Base-by-base conservation (phyloP, 2,329 filamentous ascomycete genomes). In the Sporothrix protearum region DNA sequence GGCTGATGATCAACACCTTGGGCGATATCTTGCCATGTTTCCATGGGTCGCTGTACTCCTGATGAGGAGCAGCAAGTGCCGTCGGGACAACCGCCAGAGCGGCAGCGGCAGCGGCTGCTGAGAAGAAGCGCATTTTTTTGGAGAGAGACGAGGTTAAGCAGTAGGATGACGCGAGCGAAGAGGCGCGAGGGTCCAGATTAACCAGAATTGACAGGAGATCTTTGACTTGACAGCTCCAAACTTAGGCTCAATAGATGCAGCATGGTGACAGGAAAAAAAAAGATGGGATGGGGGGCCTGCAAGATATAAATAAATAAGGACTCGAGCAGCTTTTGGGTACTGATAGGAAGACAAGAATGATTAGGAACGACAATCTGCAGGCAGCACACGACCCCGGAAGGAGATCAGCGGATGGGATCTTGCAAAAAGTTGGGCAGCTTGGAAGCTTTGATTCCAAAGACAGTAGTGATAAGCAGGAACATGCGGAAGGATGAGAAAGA, bases 1-100 rank as follows among this genome's bases (percentile, higher is more conserved):
- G 87, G 74, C 84, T 87, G 73, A 91, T 82, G 72, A 90, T 87
- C 77, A 90, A 84, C 64, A 90, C 82, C 75, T 89, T 90, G 10
- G 88, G 88, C 30, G 83, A 78, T 71, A 88, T 80, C 74, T 76
- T 79, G 71, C 47, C 71, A 14, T 53, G 45, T 19, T 19, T 36
- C 28, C 49, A 39, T n/a, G 61, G 30, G 12, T 4, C 22, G 49
- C 3, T 19, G 51, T 33, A 28, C 14, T 53, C 55, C 14, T 49
- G 8, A 36, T 71, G 68, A 19, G 68, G 61, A 6, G 64, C 66
- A 28, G 68, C 68, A 10, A 57, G 10, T 14, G 42, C 73, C 12
- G n/a, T 16, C 12, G 71, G 69, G 71, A 30, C 67, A 7, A 68
- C 49, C 14, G 71, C 74, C 72, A 75, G 66, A 33, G 71, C 45